Percentiles rank a stretch among this genome's conserved stretches.
Conservation (phyloP, 495 filamentous ascomycete species). For the Saxophila tyrrhenica region DNA sequence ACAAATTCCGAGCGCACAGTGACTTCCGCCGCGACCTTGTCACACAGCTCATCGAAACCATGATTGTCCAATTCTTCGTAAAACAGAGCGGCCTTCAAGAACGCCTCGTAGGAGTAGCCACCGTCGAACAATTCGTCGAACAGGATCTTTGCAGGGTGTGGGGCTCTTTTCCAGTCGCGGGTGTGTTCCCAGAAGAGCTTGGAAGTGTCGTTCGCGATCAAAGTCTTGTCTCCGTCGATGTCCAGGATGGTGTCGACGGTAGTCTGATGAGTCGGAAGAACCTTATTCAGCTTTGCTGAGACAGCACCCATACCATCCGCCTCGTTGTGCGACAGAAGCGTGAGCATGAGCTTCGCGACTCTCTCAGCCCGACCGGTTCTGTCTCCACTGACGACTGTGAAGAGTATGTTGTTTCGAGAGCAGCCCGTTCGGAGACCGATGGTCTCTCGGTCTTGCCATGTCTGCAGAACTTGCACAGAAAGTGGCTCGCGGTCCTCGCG, state of each 20-base stretch:
- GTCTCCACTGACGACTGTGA: slow-evolving; percentile 24
- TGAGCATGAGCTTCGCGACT: neutral
- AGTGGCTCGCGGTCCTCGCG: slow-evolving; percentile 29
- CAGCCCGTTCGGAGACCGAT: slow-evolving; percentile 39
- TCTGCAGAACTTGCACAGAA: slow-evolving; percentile 34
- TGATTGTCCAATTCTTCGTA: slow-evolving; percentile 42
- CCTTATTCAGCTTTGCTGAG: slow-evolving; percentile 32
- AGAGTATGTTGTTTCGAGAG: slow-evolving; percentile 37
- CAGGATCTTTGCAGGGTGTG: slow-evolving; percentile 24
- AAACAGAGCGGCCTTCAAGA: slow-evolving; percentile 45
- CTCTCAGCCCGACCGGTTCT: neutral
- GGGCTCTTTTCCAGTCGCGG: slow-evolving; percentile 1
- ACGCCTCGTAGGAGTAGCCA: slow-evolving; percentile 45
- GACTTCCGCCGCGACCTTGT: slow-evolving; percentile 35
- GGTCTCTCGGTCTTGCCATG: slow-evolving; percentile 46
- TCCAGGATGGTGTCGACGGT: slow-evolving; percentile 39
- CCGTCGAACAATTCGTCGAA: slow-evolving; percentile 41
- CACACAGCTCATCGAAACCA: slow-evolving; percentile 39
- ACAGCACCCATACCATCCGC: slow-evolving; percentile 31
- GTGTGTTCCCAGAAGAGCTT: slow-evolving; percentile 39
- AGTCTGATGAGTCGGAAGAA: slow-evolving; percentile 17
- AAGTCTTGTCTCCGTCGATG: slow-evolving; percentile 49
- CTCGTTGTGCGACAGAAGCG: neutral
- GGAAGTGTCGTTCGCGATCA: slow-evolving; percentile 45
- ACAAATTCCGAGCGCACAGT: slow-evolving; percentile 41